Evolutionary conservation across 2,329 filamentous ascomycete species (phyloP).

Genomic region (Cladophialophora carrionii): DNA sequence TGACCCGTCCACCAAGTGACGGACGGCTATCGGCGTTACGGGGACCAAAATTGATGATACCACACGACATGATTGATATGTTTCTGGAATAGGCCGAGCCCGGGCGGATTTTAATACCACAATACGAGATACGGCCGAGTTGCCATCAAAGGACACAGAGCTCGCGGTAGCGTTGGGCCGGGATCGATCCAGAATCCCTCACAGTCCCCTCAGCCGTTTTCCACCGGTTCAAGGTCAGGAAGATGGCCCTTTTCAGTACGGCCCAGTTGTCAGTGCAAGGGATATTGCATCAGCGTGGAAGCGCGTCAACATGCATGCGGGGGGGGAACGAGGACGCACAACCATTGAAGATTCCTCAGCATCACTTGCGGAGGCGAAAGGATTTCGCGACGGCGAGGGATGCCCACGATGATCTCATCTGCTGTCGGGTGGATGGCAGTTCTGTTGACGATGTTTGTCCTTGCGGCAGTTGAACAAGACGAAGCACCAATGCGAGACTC

Average conservation of each 20-base stretch:
- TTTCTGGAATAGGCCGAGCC: background rate
- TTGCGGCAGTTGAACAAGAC: background rate
- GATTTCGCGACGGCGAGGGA: background rate
- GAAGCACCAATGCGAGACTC: background rate
- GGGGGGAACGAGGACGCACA: background rate
- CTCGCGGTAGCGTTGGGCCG: background rate
- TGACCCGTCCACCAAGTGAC: background rate
- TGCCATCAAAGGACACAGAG: background rate
- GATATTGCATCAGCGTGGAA: too few species aligned
- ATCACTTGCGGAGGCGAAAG: background rate
- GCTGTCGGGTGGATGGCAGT: background rate
- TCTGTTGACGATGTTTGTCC: background rate
- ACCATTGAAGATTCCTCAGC: background rate
- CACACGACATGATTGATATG: background rate
- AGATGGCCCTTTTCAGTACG: too few species aligned
- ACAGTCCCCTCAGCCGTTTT: background rate
- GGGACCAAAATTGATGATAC: background rate
- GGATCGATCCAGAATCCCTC: background rate
- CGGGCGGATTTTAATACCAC: background rate
- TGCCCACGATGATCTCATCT: background rate
- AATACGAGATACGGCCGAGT: background rate
- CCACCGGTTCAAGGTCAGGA: background rate
- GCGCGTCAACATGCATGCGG: too few species aligned
- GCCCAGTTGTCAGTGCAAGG: too few species aligned
- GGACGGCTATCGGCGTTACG: background rate